Evolutionary conservation across 805 yeast genomes (phyloP).

Genomic region (Lachancea dasiensis): DNA sequence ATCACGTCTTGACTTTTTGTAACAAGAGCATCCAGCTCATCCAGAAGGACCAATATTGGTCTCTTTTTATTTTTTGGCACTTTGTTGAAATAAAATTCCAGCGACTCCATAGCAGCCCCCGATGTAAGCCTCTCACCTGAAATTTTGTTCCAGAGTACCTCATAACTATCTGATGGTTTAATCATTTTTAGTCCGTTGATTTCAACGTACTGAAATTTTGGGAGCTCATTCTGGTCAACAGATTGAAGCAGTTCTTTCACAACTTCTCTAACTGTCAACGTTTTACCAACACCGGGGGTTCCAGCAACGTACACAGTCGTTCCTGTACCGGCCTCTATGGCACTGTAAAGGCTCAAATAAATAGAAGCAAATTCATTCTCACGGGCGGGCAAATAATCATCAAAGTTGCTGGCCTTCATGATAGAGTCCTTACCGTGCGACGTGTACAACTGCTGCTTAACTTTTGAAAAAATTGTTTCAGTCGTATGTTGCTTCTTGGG

Average conservation of each 20-base stretch:
- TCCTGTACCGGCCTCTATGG: conserved; percentile 66
- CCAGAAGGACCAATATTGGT: conserved; percentile 68
- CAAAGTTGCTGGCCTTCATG: conserved; percentile 34
- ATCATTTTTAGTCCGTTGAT: conserved; percentile 86
- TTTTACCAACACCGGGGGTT: conserved; percentile 97
- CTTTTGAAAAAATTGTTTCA: conserved; percentile 32
- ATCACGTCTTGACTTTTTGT: conserved; percentile 72
- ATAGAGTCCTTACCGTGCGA: conserved; percentile 38
- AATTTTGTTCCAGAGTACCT: conserved; percentile 71
- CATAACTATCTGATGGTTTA: conserved; percentile 77
- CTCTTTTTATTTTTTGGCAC: conserved; percentile 31
- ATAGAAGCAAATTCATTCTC: conserved; percentile 74
- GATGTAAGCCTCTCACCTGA: conserved; percentile 54
- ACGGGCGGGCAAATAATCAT: conserved; percentile 69
- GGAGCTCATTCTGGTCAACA: conserved; percentile 35
- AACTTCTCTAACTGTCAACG: conserved; percentile 87
- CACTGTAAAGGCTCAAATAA: conserved; percentile 60
- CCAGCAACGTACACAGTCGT: conserved; percentile 89
- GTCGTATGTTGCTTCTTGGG: conserved; percentile 34
- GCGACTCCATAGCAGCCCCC: conserved; percentile 54
- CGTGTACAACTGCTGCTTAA: conserved; percentile 35
- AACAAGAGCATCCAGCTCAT: conserved; percentile 89
- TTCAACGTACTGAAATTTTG: conserved; percentile 67
- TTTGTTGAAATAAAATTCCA: conserved; percentile 64
- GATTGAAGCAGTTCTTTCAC: conserved; percentile 54